Percentiles rank a stretch among this genome's conserved stretches.
Evolutionary conservation across 73 alveolate genomes (phyloP).

Genomic region (Paramecium caudatum): DNA sequence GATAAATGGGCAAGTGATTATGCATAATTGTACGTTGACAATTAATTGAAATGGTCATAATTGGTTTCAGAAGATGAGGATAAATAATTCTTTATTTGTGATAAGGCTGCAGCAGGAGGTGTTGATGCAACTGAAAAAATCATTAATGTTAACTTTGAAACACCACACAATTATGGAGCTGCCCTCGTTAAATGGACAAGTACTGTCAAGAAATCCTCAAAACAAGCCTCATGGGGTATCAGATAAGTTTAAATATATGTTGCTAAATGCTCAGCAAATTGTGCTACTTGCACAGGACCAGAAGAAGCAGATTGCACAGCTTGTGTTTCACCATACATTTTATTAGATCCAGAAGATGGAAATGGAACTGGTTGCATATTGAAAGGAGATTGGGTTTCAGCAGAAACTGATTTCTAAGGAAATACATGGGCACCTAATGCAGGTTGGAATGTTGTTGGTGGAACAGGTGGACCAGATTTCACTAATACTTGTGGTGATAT

Average conservation of each 20-base stretch:
- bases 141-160: constrained; percentile 17
- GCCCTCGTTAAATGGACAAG: neutral
- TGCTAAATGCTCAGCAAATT: constrained; percentile 41
- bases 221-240: constrained; percentile 50
- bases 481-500: neutral
- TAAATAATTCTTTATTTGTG: neutral
- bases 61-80: neutral
- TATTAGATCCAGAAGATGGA: constrained; percentile 52
- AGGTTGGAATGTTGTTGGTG: constrained; percentile 43
- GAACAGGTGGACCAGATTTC: neutral
- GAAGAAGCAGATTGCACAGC: constrained; percentile 27
- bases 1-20: constrained; percentile 59
- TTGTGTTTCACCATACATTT: constrained; percentile 51
- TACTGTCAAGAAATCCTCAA: constrained; percentile 20
- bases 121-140: constrained; percentile 25
- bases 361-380: constrained; percentile 45
- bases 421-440: constrained; percentile 22
- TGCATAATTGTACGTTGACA: neutral
- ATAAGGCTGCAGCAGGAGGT: constrained; percentile 38
- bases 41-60: neutral
- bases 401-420: neutral
- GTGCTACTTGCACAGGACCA: constrained; percentile 55
- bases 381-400: constrained; percentile 37
- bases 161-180: constrained; percentile 67
- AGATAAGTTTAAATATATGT: constrained; percentile 37